phyloP scores from a whole-genome alignment of 495 filamentous ascomycete genomes.

The Neurospora africana region DNA sequence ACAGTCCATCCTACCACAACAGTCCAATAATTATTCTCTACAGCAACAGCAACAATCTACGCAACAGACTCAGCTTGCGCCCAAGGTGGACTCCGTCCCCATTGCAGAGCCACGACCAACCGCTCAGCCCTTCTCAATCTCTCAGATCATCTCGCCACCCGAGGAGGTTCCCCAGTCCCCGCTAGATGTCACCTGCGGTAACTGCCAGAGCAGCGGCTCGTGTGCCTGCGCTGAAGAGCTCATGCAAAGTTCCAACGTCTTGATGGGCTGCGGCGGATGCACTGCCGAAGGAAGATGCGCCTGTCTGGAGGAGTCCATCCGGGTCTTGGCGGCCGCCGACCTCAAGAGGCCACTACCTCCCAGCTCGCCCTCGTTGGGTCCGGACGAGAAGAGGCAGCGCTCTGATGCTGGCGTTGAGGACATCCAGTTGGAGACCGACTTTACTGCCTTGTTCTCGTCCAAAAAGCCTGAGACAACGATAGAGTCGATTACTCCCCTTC shows the following conservation, averaged over 20 bases:
- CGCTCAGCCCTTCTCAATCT: slow-evolving; percentile 31
- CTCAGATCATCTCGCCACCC: slow-evolving; percentile 38
- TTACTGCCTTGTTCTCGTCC: slow-evolving; percentile 52
- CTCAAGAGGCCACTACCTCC: slow-evolving; percentile 33
- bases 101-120: slow-evolving; percentile 22
- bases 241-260: slow-evolving; percentile 23
- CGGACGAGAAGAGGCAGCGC: slow-evolving; percentile 44
- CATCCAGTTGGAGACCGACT: slow-evolving; percentile 55
- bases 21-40: not conserved
- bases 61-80: not conserved
- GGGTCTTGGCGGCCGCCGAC: slow-evolving; percentile 13
- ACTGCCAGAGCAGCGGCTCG: slow-evolving; percentile 34
- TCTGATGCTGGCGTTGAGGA: slow-evolving; percentile 15
- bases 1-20: not conserved
- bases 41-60: slow-evolving; percentile 10
- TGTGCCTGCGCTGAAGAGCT: slow-evolving; percentile 46
- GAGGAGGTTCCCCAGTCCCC: slow-evolving; percentile 18
- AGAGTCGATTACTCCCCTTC: slow-evolving; percentile 4
- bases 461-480: slow-evolving; percentile 10
- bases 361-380: slow-evolving; percentile 31
- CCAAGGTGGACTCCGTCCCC: not conserved
- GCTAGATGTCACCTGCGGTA: slow-evolving; percentile 35
- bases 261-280: slow-evolving; percentile 56
- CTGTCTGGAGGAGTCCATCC: slow-evolving; percentile 59
- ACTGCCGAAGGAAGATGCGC: slow-evolving; percentile 48